phyloP scores from a whole-genome alignment of 2,329 filamentous ascomycete species.

The Fusarium torreyae region DNA sequence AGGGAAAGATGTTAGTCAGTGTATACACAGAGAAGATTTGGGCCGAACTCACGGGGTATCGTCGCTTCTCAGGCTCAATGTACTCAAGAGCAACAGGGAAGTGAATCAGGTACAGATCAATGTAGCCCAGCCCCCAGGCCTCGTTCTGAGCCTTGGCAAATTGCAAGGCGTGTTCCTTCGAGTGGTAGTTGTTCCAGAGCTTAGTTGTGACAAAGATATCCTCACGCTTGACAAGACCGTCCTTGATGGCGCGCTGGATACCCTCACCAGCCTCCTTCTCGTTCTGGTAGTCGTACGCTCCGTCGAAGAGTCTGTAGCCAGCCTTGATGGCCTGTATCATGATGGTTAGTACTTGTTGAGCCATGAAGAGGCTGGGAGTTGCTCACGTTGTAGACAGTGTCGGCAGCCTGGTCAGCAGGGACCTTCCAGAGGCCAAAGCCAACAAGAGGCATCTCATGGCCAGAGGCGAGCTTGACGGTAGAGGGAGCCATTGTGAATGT shows the following conservation, averaged over 20 bases:
- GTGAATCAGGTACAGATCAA: conserved; percentile 88
- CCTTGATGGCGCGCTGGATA: conserved; percentile 69
- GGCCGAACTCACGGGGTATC: conserved; percentile 53
- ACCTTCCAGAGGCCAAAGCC: conserved; percentile 81
- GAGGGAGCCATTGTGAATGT: conserved; percentile 37
- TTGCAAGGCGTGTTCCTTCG: conserved; percentile 78
- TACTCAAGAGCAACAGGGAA: conserved; percentile 65
- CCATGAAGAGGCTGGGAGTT: not conserved
- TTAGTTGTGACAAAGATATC: conserved; percentile 93
- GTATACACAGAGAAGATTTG: not conserved
- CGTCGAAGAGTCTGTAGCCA: conserved; percentile 68
- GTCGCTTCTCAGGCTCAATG: conserved; percentile 59
- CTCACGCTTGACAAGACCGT: conserved; percentile 76
- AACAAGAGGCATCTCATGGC: conserved; percentile 57
- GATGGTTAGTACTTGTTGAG: conserved; percentile 4
- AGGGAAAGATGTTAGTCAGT: not conserved
- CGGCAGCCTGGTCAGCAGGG: conserved; percentile 58
- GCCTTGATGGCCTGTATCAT: conserved; percentile 62
- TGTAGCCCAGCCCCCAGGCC: conserved; percentile 87
- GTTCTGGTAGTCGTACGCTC: conserved; percentile 73
- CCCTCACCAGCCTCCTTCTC: conserved; percentile 76
- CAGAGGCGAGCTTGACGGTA: conserved; percentile 46
- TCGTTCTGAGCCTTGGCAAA: conserved; percentile 81
- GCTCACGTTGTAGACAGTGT: conserved; percentile 73
- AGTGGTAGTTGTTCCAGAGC: conserved; percentile 92